Percentiles rank a stretch among this genome's conserved stretches.
phyloP scores from a whole-genome alignment of 106 monocot species.

The Phalaenopsis aphrodite region DNA sequence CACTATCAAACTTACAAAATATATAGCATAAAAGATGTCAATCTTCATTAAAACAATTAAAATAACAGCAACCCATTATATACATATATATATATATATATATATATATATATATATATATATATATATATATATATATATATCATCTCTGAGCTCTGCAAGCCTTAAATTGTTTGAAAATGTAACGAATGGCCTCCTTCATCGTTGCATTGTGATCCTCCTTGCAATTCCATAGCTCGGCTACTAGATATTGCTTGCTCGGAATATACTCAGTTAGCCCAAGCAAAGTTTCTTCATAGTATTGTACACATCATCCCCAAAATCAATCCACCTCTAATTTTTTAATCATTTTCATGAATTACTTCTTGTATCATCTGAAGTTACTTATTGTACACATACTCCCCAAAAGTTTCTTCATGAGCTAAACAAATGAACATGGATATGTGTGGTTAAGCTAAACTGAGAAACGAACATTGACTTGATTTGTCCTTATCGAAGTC shows the following conservation, averaged over 20 bases:
- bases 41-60: background rate
- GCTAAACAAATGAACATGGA: too few species aligned
- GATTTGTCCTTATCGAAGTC: too few species aligned
- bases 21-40: background rate
- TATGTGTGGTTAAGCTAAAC: too few species aligned
- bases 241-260: constrained; percentile 39
- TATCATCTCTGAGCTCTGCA: constrained; percentile 19
- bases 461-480: too few species aligned
- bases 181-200: constrained; percentile 44
- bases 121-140: too few species aligned
- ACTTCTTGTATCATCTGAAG: constrained; percentile 46
- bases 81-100: background rate
- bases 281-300: constrained; percentile 57
- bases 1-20: background rate
- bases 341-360: constrained; percentile 57
- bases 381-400: too few species aligned
- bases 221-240: constrained; percentile 75
- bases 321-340: constrained; percentile 35
- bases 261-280: constrained; percentile 73
- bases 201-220: constrained; percentile 51
- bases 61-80: background rate
- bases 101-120: too few species aligned
- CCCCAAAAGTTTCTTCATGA: too few species aligned
- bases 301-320: constrained; percentile 64
- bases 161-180: constrained; percentile 45